Percentiles rank a stretch among this genome's conserved stretches.
These are phyloP conservation scores for Aspergillus proliferans DNA, from an alignment of 2,329 filamentous ascomycete species.

Conservation along the genomic window DNA sequence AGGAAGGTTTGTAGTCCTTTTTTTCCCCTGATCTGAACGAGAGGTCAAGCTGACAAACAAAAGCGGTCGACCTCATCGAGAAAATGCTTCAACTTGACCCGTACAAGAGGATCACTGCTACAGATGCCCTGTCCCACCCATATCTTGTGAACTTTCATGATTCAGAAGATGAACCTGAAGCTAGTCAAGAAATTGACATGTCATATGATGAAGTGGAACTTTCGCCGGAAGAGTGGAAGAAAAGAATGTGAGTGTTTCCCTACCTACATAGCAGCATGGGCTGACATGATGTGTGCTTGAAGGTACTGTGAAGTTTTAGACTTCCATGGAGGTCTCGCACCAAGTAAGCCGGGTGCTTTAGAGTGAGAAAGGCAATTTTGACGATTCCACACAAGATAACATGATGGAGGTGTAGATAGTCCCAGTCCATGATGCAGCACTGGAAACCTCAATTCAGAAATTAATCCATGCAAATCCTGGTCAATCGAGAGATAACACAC, in stretches of 20 bases:
- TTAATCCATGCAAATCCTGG: no score
- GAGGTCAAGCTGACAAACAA: constrained; percentile 7
- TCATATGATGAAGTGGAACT: constrained; percentile 98
- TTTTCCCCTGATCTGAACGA: background rate
- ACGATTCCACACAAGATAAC: no score
- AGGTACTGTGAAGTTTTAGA: constrained; percentile 99
- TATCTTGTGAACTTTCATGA: constrained; percentile 97
- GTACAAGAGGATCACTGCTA: constrained; percentile 83
- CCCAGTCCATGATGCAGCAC: no score
- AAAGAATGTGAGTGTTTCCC: constrained; percentile 78
- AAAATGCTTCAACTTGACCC: constrained; percentile 98
- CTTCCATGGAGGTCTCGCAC: constrained; percentile 65
- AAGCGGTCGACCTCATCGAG: constrained; percentile 89
- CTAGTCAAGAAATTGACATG: constrained; percentile 98
- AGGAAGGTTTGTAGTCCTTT: constrained; percentile 55
- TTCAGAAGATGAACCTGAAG: constrained; percentile 88
- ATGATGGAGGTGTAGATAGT: no score
- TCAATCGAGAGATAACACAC: no score
- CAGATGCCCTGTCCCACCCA: constrained; percentile 78
- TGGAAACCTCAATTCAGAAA: no score
- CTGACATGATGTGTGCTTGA: constrained; percentile 8
- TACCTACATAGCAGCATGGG: background rate
- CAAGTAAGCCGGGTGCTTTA: no score
- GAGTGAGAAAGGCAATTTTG: no score
- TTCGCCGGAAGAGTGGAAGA: constrained; percentile 99